Conservation (phyloP, 2,329 filamentous ascomycete genomes). For the Clathrospora elynae region DNA sequence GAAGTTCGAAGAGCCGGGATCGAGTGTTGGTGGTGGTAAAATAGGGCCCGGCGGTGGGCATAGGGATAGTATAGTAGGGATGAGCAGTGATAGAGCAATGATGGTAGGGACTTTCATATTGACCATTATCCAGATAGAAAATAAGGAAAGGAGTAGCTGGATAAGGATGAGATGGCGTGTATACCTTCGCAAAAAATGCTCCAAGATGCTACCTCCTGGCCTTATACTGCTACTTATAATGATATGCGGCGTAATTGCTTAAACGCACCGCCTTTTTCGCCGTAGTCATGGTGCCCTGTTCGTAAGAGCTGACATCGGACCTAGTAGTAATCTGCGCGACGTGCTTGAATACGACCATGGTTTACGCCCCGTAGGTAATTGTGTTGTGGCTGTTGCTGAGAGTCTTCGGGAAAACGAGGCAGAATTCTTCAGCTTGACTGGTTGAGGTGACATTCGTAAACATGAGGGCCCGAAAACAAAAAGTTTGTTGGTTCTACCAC, state of each 20-base stretch:
- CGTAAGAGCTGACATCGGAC: background rate
- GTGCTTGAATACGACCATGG: background rate
- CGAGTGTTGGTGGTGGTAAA: constrained; percentile 26
- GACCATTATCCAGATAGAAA: background rate
- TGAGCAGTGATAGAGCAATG: background rate
- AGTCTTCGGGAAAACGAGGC: too few species aligned
- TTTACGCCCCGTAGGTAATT: background rate
- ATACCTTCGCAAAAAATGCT: too few species aligned
- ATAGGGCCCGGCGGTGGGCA: constrained; percentile 32
- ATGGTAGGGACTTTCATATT: background rate
- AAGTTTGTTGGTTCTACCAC: too few species aligned
- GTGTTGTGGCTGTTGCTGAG: background rate
- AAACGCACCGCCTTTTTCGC: constrained; percentile 1
- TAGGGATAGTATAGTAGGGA: constrained; percentile 8
- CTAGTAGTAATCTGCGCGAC: constrained; percentile 1
- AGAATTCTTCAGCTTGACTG: too few species aligned
- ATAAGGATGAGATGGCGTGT: too few species aligned
- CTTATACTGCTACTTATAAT: constrained; percentile 1
- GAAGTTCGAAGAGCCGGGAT: constrained; percentile 5
- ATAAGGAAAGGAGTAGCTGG: too few species aligned
- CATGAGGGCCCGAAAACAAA: too few species aligned
- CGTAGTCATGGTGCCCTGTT: background rate
- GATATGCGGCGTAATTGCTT: background rate
- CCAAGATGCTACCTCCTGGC: too few species aligned
- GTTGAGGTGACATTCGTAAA: too few species aligned